Conservation (phyloP, 2,329 filamentous ascomycete species). For the Emericellopsis atlantica region DNA sequence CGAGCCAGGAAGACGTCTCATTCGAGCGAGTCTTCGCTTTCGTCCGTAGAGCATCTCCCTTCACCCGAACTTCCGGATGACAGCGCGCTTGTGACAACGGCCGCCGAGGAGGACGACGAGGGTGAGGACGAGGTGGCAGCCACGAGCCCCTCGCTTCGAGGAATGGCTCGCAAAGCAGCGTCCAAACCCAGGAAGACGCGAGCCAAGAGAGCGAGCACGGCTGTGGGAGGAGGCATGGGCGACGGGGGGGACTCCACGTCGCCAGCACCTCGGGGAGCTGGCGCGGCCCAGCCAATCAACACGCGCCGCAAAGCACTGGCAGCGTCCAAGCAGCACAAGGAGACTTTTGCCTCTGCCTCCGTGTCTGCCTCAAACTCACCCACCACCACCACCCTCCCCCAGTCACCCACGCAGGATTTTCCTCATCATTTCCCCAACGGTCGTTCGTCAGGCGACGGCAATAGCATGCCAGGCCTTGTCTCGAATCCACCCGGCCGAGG, state of each 20-base stretch:
- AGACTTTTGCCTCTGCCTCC: constrained; percentile 23
- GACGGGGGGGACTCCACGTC: too few species aligned
- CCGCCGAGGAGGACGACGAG: neutral
- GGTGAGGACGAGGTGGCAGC: too few species aligned
- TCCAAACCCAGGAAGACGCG: neutral
- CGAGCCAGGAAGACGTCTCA: constrained; percentile 21
- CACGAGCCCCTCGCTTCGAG: constrained; percentile 1
- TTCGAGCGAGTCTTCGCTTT: constrained; percentile 30
- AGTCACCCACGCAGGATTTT: neutral
- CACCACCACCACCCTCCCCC: constrained; percentile 1
- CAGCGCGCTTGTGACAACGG: constrained; percentile 1
- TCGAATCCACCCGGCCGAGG: constrained; percentile 1
- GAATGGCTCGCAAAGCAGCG: neutral
- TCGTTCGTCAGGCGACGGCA: constrained; percentile 8
- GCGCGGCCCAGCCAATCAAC: constrained; percentile 23
- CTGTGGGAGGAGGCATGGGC: too few species aligned
- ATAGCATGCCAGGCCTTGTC: constrained; percentile 26
- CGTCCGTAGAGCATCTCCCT: constrained; percentile 23
- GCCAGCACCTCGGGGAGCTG: too few species aligned
- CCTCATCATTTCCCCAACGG: too few species aligned
- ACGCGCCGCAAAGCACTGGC: constrained; percentile 24
- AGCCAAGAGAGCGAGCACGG: too few species aligned
- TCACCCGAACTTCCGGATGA: constrained; percentile 16
- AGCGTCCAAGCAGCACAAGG: constrained; percentile 19
- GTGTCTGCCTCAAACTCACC: constrained; percentile 9